A percentile compares a stretch with the other conserved stretches of the same genome.
phyloP scores from a whole-genome alignment of 495 filamentous ascomycete genomes.

The Pyrenopolyporus hunteri region DNA sequence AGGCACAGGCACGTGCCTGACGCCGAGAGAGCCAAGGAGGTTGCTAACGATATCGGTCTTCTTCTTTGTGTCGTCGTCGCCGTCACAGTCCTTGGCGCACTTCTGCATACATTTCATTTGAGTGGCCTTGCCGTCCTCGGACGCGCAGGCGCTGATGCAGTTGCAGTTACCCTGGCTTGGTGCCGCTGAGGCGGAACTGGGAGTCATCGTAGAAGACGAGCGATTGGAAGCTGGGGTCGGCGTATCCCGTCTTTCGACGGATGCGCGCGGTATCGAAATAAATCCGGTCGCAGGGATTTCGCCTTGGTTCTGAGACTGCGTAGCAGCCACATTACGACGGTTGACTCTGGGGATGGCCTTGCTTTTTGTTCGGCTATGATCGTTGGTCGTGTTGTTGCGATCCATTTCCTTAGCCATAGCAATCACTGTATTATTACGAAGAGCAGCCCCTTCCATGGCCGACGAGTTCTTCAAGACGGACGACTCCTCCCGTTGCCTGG shows the following conservation, averaged over 20 bases:
- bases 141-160: constrained; percentile 12
- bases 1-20: background rate
- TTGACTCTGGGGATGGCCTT: no score
- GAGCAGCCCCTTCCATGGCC: background rate
- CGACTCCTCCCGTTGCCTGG: background rate
- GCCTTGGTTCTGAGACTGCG: no score
- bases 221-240: background rate
- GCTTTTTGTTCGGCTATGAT: no score
- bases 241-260: background rate
- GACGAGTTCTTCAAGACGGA: background rate
- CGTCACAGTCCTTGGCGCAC: constrained; percentile 13
- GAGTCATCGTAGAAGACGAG: background rate
- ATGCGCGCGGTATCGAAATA: background rate
- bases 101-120: constrained; percentile 17
- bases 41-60: background rate
- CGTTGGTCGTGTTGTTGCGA: no score
- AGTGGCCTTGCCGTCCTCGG: constrained; percentile 6
- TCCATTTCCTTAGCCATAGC: background rate
- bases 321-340: no score
- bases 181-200: background rate
- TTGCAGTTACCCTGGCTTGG: background rate
- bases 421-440: background rate
- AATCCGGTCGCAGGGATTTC: no score
- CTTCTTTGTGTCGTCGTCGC: constrained; percentile 16
- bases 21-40: background rate